Base-by-base conservation (phyloP, 306 rosid genomes). In the Quercus ilex region DNA sequence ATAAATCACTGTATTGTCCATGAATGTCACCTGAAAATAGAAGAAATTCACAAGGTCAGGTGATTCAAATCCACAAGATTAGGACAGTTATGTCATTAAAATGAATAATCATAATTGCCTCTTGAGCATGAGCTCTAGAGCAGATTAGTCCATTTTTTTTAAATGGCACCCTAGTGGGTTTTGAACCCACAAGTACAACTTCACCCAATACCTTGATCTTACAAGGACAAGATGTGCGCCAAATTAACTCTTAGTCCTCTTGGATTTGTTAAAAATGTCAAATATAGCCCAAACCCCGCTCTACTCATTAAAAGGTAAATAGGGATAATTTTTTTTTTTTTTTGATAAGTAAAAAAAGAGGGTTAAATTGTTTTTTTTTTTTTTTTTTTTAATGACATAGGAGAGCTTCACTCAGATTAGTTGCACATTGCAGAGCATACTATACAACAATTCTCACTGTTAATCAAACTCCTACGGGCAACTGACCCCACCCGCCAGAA, bases 1-100 rank as follows among this genome's bases (percentile, higher is more conserved):
- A 80, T 76, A 93, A 86, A 81, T 93, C 98, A 85, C 90, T 87
- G 88, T 91, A 93, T 82, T 93, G 98, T 74, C 98, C 98, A 83
- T 93, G 98, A 83, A 93, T 88, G 79, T 93, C 95, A 83, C 98
- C 97, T 93, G 92, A 25, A 76, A 81, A 80, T 56, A 53, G 69
- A 26, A 51, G 63, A 55, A 58, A 59, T 49, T 74, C 78, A 71
- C 7, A 63, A 72, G 33, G 57, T 28, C 75, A 85, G 81, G 77
- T 28, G 57, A 59, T 14, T 43, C 13, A 35, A 76, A 26, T 56
- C 55, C 58, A 67, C 15, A 46, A 23, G 33, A 49, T 10, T 17
- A 41, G 30, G 56, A 49, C 0, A 21, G 68, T 35, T 52, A 51
- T 1, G n/a, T 43, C 53, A 62, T 12, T 26, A 21, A 57, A 67